Percentiles rank a stretch among this genome's conserved stretches.
phyloP scores from a whole-genome alignment of 2,329 filamentous ascomycete species.

The Dendrostoma leiphaemia region DNA sequence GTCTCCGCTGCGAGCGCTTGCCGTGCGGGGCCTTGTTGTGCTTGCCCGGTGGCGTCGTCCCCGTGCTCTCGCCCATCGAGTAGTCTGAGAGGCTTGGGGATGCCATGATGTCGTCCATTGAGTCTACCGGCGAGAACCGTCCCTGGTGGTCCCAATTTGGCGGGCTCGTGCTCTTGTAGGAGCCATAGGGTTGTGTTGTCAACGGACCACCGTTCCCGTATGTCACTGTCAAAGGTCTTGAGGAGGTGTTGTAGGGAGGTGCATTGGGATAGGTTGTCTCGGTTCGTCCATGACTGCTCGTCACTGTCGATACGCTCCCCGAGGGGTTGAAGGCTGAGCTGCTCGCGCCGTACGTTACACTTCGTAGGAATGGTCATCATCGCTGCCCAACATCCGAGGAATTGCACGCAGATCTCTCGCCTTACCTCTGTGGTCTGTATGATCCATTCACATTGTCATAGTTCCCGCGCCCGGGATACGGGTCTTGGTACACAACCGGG shows the following conservation, averaged over 20 bases:
- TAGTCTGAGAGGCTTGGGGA: conserved; percentile 62
- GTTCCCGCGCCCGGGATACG: conserved; percentile 29
- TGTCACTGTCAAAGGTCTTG: conserved; percentile 37
- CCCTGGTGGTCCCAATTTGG: conserved; percentile 48
- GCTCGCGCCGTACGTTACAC: conserved; percentile 41
- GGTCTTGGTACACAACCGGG: conserved; percentile 31
- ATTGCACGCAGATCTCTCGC: conserved; percentile 19
- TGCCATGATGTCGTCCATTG: conserved; percentile 56
- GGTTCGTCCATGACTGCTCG: conserved; percentile 29
- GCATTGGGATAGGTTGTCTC: conserved; percentile 38
- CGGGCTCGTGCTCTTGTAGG: conserved; percentile 40
- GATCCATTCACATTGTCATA: conserved; percentile 33
- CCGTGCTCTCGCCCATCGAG: conserved; percentile 50
- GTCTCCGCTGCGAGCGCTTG: conserved; percentile 60
- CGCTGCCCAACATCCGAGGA: conserved; percentile 22
- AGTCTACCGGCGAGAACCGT: conserved; percentile 56
- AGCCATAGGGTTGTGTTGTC: conserved; percentile 25
- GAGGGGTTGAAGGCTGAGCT: conserved; percentile 33
- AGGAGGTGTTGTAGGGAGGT: conserved; percentile 39
- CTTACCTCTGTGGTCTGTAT: conserved; percentile 39
- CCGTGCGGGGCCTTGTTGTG: conserved; percentile 47
- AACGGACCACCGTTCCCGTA: conserved; percentile 24
- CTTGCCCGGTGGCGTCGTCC: conserved; percentile 39
- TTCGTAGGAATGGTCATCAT: conserved; percentile 29
- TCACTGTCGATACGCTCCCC: conserved; percentile 30